Percentiles rank a stretch among this genome's conserved stretches.
phyloP scores from a whole-genome alignment of 768 basidiomycete species.

The Tulasnella calospora region DNA sequence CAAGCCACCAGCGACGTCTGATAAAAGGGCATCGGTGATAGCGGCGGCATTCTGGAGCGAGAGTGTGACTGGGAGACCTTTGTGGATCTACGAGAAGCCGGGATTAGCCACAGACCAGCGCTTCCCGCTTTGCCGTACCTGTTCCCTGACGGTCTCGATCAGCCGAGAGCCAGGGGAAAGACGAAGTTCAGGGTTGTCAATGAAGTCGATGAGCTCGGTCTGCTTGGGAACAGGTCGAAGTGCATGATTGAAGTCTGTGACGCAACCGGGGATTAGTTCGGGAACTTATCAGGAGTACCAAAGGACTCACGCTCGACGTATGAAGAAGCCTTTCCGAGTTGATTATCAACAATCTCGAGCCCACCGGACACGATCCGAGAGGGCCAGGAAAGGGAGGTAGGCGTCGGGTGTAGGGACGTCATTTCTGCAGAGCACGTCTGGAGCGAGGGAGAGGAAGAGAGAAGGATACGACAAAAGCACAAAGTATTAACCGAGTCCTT shows the following conservation, averaged over 20 bases:
- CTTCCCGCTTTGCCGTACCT: neutral
- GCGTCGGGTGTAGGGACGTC: neutral
- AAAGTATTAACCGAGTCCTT: neutral
- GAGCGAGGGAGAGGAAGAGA: neutral
- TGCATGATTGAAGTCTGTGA: slow-evolving; percentile 10
- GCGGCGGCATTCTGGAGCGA: slow-evolving; percentile 14
- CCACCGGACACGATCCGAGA: neutral
- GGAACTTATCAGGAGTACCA: neutral
- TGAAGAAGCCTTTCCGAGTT: neutral
- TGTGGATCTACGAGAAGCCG: neutral
- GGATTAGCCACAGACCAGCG: neutral
- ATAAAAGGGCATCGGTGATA: neutral
- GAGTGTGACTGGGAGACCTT: slow-evolving; percentile 6
- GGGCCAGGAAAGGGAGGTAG: neutral
- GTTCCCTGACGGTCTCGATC: neutral
- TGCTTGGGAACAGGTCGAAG: slow-evolving; percentile 12
- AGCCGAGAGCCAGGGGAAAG: neutral
- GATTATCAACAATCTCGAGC: slow-evolving; percentile 11
- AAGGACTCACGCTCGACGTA: slow-evolving; percentile 13
- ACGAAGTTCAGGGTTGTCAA: neutral
- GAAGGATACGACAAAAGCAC: neutral
- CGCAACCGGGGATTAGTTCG: neutral
- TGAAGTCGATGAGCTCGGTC: slow-evolving; percentile 1
- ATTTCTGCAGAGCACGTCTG: neutral
- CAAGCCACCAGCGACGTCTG: slow-evolving; percentile 36